Evolutionary conservation across 2,329 filamentous ascomycete species (phyloP), one percentile per base, ranked within the genome.

Genomic region (Pseudocercospora eumusae): DNA sequence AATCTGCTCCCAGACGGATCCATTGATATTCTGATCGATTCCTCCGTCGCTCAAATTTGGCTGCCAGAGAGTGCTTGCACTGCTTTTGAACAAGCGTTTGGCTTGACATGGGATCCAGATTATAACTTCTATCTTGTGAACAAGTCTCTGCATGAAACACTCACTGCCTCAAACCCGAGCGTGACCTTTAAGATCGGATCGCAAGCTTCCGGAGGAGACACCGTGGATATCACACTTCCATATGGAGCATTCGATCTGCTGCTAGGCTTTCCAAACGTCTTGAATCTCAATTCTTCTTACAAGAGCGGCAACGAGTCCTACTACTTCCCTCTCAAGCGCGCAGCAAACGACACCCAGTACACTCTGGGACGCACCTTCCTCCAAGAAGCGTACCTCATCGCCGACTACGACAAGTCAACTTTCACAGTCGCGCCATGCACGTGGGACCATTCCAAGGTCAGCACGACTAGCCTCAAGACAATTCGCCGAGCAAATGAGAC

Each of bases 31-130:
- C 69, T 84, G 57, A 83, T 91, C 60, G 87, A 90, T 71, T 86
- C 84, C 63, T 84, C 86, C 0, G 84, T 86, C 0, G 84, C 86
- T 1, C 86, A 84, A 66, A 75, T 90, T 4, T 89, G 84, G 83
- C 78, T 90, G 4, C 87, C 88, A 0, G 73, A 80, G 28, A 69
- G 73, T 2, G 70, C 73, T 10, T 77, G 75, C 66, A 57, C 65
- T 20, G 70, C 70, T 7, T 78, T 78, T 61, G 76, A 77, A 60
- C 33, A 69, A 20, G 71, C 72, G 4, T 77, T 78, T 59, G 70
- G 71, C 1, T 61, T 78, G 25, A 71, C 68, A 1, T 77, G 69
- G 50, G 67, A 77, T 65, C 57, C 65, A 2, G 59, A 56, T 4
- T 68, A 63, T 7, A 47, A 68, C 9, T 64, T 69, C n/a, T 78